Evolutionary conservation across 2,329 filamentous ascomycete species (phyloP).

Genomic region (Phialocephala subalpina): DNA sequence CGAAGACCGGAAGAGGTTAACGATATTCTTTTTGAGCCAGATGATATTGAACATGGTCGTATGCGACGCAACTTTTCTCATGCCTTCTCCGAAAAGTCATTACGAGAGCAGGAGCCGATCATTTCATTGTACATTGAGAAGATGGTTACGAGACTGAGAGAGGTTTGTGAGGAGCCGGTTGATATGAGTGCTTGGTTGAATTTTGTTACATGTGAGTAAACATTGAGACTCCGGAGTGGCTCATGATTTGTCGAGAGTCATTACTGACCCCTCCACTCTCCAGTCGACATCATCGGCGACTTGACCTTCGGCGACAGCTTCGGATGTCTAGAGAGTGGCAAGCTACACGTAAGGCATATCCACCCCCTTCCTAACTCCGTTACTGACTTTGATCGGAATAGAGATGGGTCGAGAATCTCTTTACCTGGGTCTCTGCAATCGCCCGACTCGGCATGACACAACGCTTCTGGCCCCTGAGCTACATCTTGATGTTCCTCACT

Average conservation of each 20-base stretch:
- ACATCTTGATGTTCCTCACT: constrained; percentile 31
- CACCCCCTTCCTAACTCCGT: neutral
- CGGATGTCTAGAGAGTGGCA: constrained; percentile 1
- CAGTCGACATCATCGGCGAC: constrained; percentile 47
- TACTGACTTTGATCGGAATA: constrained; percentile 2
- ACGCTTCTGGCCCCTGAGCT: constrained; percentile 26
- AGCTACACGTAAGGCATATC: constrained; percentile 23
- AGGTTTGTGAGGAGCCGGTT: constrained; percentile 3
- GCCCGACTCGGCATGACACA: constrained; percentile 34
- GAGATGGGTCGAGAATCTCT: constrained; percentile 42
- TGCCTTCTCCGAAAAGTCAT: constrained; percentile 50
- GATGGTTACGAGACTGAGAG: constrained; percentile 39
- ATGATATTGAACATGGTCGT: constrained; percentile 21
- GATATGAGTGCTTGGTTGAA: constrained; percentile 26
- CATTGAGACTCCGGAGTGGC: too few species aligned
- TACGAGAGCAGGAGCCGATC: constrained; percentile 52
- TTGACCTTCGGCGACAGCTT: constrained; percentile 2
- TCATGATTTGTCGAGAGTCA: too few species aligned
- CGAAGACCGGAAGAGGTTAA: neutral
- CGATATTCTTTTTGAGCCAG: constrained; percentile 20
- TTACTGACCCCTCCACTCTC: too few species aligned
- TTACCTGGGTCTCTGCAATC: constrained; percentile 35
- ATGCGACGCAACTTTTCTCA: constrained; percentile 43
- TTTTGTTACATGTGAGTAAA: constrained; percentile 42
- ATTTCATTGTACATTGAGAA: constrained; percentile 49